Percentiles rank a stretch among this genome's conserved stretches.
Conservation (phyloP, 2,329 filamentous ascomycete genomes). For the Boeremia exigua region DNA sequence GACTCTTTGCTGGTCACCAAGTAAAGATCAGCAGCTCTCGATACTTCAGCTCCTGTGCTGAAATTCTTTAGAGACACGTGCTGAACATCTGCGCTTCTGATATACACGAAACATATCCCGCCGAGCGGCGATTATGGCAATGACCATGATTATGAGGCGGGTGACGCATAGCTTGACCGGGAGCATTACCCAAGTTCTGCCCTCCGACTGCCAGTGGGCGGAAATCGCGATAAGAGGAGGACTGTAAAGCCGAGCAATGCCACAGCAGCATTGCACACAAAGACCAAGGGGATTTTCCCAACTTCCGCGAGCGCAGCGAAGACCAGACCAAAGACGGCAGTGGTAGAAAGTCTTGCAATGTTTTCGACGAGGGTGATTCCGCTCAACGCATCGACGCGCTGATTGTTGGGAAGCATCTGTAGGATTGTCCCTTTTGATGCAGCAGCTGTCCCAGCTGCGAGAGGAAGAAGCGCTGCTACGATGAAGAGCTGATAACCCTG, state of each 20-base stretch:
- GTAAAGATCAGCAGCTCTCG: too few species aligned
- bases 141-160: too few species aligned
- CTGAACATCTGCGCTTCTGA: too few species aligned
- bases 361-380: slow-evolving; percentile 75
- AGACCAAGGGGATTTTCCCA: slow-evolving; percentile 67
- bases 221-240: slow-evolving; percentile 55
- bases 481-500: slow-evolving; percentile 73
- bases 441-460: slow-evolving; percentile 72
- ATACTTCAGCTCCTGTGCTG: too few species aligned
- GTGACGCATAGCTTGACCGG: neutral
- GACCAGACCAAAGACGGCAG: slow-evolving; percentile 70
- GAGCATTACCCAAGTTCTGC: slow-evolving; percentile 10
- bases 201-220: slow-evolving; percentile 49
- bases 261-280: slow-evolving; percentile 69
- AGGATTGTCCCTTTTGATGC: slow-evolving; percentile 77
- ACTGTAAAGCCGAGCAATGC: slow-evolving; percentile 60
- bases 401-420: slow-evolving; percentile 68
- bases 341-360: slow-evolving; percentile 66
- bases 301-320: slow-evolving; percentile 68
- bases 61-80: too few species aligned
- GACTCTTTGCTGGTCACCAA: too few species aligned
- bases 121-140: too few species aligned
- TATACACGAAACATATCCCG: too few species aligned
- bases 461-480: slow-evolving; percentile 68
- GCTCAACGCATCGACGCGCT: slow-evolving; percentile 70